Conservation (phyloP, 1,284 basidiomycete species). For the Schizophyllum amplum region DNA sequence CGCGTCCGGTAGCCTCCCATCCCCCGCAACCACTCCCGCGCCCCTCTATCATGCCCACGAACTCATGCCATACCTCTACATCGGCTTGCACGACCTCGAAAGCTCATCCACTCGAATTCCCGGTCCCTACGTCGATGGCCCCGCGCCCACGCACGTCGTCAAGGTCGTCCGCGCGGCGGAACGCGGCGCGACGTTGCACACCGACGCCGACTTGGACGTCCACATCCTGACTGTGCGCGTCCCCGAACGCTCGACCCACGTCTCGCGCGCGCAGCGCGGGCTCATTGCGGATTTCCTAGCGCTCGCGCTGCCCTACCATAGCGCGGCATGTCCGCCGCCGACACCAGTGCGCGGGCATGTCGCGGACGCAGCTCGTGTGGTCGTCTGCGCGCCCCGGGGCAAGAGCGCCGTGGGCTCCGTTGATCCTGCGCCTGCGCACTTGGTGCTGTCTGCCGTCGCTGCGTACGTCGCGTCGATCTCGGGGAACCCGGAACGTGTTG, state of each 20-base stretch:
- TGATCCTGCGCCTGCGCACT: neutral
- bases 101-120: neutral
- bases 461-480: neutral
- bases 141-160: neutral
- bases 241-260: neutral
- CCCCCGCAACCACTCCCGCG: neutral
- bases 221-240: neutral
- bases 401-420: neutral
- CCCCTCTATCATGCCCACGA: neutral
- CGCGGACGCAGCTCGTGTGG: neutral
- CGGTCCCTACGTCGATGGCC: neutral
- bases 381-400: neutral
- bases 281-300: neutral
- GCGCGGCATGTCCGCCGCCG: neutral
- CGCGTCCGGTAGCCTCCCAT: neutral
- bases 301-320: neutral
- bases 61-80: neutral
- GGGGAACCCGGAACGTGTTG: neutral
- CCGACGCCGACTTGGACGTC: neutral
- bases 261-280: neutral
- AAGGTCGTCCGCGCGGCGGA: neutral
- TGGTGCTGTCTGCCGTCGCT: neutral
- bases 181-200: neutral
- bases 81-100: neutral
- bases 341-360: neutral